Base-by-base conservation (phyloP, 345 rosid genomes). In the Leavenworthia alabamica region DNA sequence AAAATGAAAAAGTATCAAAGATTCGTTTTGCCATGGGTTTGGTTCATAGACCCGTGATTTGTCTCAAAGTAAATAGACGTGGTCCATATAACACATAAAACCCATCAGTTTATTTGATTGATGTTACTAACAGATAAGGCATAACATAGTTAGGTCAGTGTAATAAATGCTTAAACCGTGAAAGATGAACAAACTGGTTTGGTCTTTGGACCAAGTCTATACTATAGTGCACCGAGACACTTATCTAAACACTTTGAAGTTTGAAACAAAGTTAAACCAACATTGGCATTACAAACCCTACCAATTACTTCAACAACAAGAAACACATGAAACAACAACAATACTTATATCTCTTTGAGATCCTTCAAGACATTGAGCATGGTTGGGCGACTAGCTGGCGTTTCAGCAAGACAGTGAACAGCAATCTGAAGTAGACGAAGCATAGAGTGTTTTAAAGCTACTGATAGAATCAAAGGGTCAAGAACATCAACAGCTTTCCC, bases 381-480 rank as follows among this genome's bases (percentile, higher is more conserved):
- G 12, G 76, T 80, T 3, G 95, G 99, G 41, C 99, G 71, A n/a
- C 72, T 70, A 17, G 79, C 83, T 2, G 96, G 97, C 72, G 86
- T 78, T 23, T 86, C 92, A 6, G 81, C 74, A 13, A 90, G 57
- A 73, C 99, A 93, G 2, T 43, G 61, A 1, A 78, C 70, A 17
- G 92, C 90, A 8, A 94, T 70, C 68, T 78, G 80, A 54, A 94
- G 85, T 56, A 86, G 65, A 58, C 76, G 68, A 42, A 90, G 85
- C 97, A 88, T 88, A 39, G 56, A 39, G 23, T 67, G 75, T 78
- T 81, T 84, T 0, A 82, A 73, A 56, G 68, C 80, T 1, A 65
- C 81, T 1, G 66, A 63, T 1, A 83, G 59, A 32, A 86, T 77
- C 3, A 67, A 37, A 12, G 84, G 79, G 29, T 90, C 99, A 8